A percentile compares a stretch with the other conserved stretches of the same genome.
Conservation (phyloP, 805 yeast genomes). For the Metschnikowia lachancei region DNA sequence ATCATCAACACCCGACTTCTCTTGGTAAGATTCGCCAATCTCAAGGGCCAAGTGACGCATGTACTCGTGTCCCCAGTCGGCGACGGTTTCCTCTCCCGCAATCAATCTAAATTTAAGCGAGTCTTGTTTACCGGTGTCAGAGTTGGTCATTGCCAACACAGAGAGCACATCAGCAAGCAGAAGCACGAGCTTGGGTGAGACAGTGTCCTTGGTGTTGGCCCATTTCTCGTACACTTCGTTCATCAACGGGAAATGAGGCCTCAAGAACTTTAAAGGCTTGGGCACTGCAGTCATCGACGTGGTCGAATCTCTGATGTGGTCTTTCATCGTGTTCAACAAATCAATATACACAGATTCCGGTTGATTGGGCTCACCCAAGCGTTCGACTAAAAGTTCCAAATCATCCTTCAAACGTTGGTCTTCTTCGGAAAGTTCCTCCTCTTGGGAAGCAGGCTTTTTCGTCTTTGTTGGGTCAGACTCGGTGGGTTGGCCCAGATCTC, state of each 20-base stretch:
- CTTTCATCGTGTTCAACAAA: slow-evolving; percentile 69
- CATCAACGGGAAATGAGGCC: slow-evolving; percentile 79
- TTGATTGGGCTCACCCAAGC: slow-evolving; percentile 55
- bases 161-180: slow-evolving; percentile 85
- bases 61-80: slow-evolving; percentile 98
- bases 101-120: slow-evolving; percentile 74
- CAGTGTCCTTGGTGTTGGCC: slow-evolving; percentile 38
- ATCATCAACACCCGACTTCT: slow-evolving; percentile 38
- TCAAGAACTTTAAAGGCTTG: slow-evolving; percentile 90
- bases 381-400: slow-evolving; percentile 81
- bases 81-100: slow-evolving; percentile 55
- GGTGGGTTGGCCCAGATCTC: slow-evolving; percentile 22
- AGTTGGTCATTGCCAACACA: slow-evolving; percentile 91
- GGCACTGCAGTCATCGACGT: slow-evolving; percentile 99
- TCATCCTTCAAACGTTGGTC: slow-evolving; percentile 85
- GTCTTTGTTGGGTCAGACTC: slow-evolving; percentile 23
- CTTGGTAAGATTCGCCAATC: slow-evolving; percentile 83
- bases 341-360: slow-evolving; percentile 48
- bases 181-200: slow-evolving; percentile 39
- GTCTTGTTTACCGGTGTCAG: slow-evolving; percentile 76
- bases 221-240: slow-evolving; percentile 65
- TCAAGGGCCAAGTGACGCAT: slow-evolving; percentile 93
- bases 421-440: slow-evolving; percentile 90
- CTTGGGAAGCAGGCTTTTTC: slow-evolving; percentile 36
- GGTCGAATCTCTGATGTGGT: slow-evolving; percentile 83